Conservation (phyloP, 768 basidiomycete species). For the Boletus speciosus region DNA sequence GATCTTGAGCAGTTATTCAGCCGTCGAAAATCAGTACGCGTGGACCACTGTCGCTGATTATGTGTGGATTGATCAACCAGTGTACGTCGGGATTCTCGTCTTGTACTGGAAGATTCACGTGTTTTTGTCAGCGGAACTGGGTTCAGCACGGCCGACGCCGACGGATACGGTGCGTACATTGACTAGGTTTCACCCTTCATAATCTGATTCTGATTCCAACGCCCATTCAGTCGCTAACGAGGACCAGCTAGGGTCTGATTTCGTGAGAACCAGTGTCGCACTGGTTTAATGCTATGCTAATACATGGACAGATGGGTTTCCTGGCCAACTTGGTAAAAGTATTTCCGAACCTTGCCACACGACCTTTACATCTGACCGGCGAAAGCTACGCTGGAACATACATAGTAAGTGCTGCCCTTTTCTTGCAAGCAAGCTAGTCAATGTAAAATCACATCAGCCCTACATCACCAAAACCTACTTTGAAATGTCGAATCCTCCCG, state of each 20-base stretch:
- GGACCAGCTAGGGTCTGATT: no score
- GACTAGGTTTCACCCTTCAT: no score
- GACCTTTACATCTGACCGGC: slow-evolving; percentile 65
- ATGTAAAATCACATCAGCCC: slow-evolving; percentile 43
- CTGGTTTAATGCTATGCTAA: neutral
- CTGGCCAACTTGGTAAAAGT: slow-evolving; percentile 67
- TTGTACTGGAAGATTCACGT: no score
- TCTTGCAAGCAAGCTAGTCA: neutral
- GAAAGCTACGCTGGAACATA: slow-evolving; percentile 74
- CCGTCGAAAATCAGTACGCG: slow-evolving; percentile 47
- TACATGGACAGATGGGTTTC: slow-evolving; percentile 56
- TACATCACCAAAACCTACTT: slow-evolving; percentile 75
- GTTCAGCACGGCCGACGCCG: no score
- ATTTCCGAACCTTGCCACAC: slow-evolving; percentile 61
- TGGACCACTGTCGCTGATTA: slow-evolving; percentile 48
- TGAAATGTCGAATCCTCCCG: slow-evolving; percentile 55
- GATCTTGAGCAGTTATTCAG: slow-evolving; percentile 47
- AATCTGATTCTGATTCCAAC: no score
- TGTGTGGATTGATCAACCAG: neutral
- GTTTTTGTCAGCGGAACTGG: no score
- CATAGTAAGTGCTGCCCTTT: slow-evolving; percentile 48
- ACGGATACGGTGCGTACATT: no score
- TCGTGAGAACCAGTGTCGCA: no score
- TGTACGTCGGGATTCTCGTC: no score
- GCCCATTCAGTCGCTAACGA: no score